Conservation (phyloP, 164 flowering plant genomes). For the Litsea cubeba region DNA sequence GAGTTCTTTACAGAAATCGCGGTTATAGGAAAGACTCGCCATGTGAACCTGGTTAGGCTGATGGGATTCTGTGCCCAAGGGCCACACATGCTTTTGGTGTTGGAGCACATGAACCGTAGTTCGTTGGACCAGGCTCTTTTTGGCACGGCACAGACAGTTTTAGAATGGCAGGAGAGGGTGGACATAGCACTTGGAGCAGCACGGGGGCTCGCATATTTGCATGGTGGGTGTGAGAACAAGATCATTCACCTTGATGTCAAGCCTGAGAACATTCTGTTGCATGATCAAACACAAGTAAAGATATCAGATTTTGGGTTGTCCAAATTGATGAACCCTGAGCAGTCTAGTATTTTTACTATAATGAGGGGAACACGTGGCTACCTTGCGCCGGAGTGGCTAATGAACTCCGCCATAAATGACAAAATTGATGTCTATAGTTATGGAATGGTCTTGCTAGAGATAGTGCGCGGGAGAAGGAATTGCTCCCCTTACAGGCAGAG, state of each 20-base stretch:
- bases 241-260: constrained; percentile 85
- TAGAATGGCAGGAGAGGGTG: constrained; percentile 85
- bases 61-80: constrained; percentile 74
- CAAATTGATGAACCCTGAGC: constrained; percentile 65
- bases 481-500: constrained; percentile 19
- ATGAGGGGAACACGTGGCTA: constrained; percentile 95
- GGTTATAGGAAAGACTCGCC: constrained; percentile 74
- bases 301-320: constrained; percentile 91
- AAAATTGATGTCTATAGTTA: constrained; percentile 91
- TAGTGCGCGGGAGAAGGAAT: constrained; percentile 79
- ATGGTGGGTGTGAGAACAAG: constrained; percentile 66
- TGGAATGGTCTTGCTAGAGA: constrained; percentile 87
- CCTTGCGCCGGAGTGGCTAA: constrained; percentile 95
- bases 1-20: constrained; percentile 86
- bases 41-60: constrained; percentile 71
- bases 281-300: constrained; percentile 63
- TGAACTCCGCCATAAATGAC: constrained; percentile 75
- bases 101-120: constrained; percentile 82
- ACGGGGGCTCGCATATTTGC: constrained; percentile 83
- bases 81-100: constrained; percentile 58
- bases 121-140: constrained; percentile 74
- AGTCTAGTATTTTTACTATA: constrained; percentile 66
- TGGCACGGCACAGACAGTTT: constrained; percentile 41
- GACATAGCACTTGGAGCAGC: constrained; percentile 80
- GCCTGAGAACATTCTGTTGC: constrained; percentile 82